Conservation (phyloP, 768 basidiomycete species). For the Goffeauzyma gilvescens region DNA sequence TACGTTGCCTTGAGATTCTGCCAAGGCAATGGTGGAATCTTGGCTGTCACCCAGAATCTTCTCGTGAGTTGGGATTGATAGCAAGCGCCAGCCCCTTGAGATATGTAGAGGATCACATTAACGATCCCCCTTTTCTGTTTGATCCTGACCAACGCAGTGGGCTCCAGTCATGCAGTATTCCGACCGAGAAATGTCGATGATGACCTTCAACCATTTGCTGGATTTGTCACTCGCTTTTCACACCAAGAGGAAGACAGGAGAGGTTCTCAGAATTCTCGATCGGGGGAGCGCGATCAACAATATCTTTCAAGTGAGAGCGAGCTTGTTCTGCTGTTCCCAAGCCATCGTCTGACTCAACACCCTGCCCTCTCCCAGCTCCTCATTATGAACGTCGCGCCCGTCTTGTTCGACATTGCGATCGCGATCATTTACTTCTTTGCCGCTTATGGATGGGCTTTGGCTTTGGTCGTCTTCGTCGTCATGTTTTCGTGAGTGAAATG, state of each 20-base stretch:
- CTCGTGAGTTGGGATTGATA: constrained; percentile 15
- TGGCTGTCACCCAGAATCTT: constrained; percentile 21
- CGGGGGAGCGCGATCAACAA: constrained; percentile 70
- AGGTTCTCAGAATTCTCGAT: constrained; percentile 49
- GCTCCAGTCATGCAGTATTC: constrained; percentile 77
- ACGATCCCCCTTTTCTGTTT: constrained; percentile 18
- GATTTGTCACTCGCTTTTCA: constrained; percentile 73
- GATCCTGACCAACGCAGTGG: constrained; percentile 42
- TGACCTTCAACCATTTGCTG: constrained; percentile 70
- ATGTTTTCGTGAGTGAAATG: constrained; percentile 52
- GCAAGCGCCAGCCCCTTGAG: background rate
- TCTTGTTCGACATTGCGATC: constrained; percentile 51
- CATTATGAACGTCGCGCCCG: constrained; percentile 67
- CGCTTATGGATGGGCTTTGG: constrained; percentile 29
- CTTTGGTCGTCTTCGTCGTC: constrained; percentile 49
- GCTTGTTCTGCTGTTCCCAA: background rate
- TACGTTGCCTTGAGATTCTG: constrained; percentile 57
- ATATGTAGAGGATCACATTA: constrained; percentile 18
- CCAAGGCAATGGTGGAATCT: constrained; percentile 55
- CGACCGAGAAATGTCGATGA: constrained; percentile 67
- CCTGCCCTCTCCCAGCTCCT: constrained; percentile 40
- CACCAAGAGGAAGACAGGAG: constrained; percentile 64
- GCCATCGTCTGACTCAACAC: background rate
- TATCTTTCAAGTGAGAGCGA: constrained; percentile 49
- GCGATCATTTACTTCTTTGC: constrained; percentile 29